Evolutionary conservation across 345 rosid species (phyloP), one percentile per base, ranked within the genome.

Genomic region (Moringa oleifera): DNA sequence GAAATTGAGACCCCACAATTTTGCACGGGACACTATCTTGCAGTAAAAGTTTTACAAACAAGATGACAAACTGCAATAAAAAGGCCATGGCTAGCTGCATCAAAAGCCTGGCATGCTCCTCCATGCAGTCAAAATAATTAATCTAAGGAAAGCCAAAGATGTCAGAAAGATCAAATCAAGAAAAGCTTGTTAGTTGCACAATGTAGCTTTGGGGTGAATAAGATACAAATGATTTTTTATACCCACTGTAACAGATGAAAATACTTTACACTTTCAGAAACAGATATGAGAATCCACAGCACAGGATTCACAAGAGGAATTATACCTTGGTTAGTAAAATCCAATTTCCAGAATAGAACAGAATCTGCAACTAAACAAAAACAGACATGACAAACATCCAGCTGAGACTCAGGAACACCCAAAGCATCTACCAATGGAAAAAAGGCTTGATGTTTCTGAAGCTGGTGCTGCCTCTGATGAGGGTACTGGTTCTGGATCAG

Each of bases 361-460:
- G 17, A 41, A 41, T 41, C 47, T 41, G 47, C 47, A 56, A 19
- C 25, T 20, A 10, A 23, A 46, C 19, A 18, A 53, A 19, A 6
- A 23, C 33, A 53, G 18, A 46, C 25, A 25, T 59, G 49, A 57
- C 31, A 51, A 59, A 25, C 65, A 62, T 20, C 16, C 15, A 4
- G 57, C 53, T 11, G 2, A 54, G 28, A 9, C 49, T 80, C 77
- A 94, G 36, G 90, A 66, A 74, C 96, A 87, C 53, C 97, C 91
- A 58, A 95, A 95, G 63, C 98, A 95, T 85, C 69, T 80, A 15
- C 80, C 51, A 20, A 85, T 22, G 58, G 87, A 79, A 77, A 81
- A 72, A 37, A 72, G 21, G 50, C 82, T 68, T 0, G 95, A 63
- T 1, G 75, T 59, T 61, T 73, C 85, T 15, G 68, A 73, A 6